Evolutionary conservation across 106 monocot species (phyloP).

Genomic region (Platanthera guangdongensis): DNA sequence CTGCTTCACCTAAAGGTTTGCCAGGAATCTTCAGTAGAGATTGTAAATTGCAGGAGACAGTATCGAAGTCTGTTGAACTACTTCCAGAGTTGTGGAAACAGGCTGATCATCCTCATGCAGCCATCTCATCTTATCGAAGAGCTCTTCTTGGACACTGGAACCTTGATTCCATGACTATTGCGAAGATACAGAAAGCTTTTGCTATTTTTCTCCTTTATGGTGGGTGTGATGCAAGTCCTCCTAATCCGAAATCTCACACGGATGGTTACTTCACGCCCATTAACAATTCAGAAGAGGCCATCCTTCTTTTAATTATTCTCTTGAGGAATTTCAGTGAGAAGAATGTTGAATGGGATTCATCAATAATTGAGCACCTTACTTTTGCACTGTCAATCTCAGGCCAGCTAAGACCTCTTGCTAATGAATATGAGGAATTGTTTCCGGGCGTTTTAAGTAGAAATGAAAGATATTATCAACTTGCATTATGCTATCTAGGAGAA

Average conservation of each 20-base stretch:
- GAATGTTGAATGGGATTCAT: constrained; percentile 61
- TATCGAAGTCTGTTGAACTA: constrained; percentile 57
- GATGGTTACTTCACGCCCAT: constrained; percentile 63
- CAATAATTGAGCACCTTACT: constrained; percentile 66
- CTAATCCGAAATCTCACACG: constrained; percentile 50
- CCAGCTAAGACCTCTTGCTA: constrained; percentile 39
- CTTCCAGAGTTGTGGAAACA: constrained; percentile 77
- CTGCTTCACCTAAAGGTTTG: constrained; percentile 54
- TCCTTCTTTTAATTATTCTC: constrained; percentile 75
- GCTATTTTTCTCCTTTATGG: constrained; percentile 83
- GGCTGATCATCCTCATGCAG: constrained; percentile 47
- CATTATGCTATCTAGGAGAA: constrained; percentile 71
- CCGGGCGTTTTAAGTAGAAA: constrained; percentile 52
- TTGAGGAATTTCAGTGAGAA: constrained; percentile 52
- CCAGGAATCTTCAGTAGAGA: constrained; percentile 37
- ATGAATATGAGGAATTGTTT: constrained; percentile 50
- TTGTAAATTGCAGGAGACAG: constrained; percentile 63
- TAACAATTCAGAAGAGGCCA: constrained; percentile 82
- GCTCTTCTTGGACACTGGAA: constrained; percentile 70
- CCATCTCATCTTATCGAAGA: constrained; percentile 56
- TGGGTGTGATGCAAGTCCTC: constrained; percentile 66
- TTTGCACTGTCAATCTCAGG: constrained; percentile 79
- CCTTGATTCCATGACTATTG: constrained; percentile 35
- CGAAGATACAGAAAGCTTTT: constrained; percentile 75
- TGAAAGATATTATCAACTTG: constrained; percentile 64